Evolutionary conservation across 164 flowering plant species (phyloP), one percentile per base, ranked within the genome.

Genomic region (Magnolia officinalis): DNA sequence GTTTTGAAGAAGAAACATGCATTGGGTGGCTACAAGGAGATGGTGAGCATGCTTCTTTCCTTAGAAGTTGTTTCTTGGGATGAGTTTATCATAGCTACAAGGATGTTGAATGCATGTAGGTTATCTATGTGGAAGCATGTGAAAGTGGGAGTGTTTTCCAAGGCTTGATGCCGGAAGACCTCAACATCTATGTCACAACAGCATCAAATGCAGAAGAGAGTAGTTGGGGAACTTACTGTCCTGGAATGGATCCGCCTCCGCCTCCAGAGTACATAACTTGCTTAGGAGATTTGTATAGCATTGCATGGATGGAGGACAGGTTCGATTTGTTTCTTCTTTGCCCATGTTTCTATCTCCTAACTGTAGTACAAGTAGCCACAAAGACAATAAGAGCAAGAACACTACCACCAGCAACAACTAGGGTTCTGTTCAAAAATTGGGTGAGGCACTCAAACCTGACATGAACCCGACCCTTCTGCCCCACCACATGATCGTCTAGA

Each of bases 221-320:
- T 74, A 92, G 97, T 66, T 92, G 82, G 81, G 98, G 85, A 37
- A 78, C 85, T 49, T 94, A 92, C 68, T 91, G 93, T 75, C 93
- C 92, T 7, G 89, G 85, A 20, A 86, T 81, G 67, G 67, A 75
- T 31, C 89, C 87, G 4, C 19, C 81, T 72, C 83, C 86, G 8
- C 88, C 89, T 20, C 71, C 83, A 7, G 89, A 87, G 72, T 89
- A 80, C 70, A 80, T 76, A 1, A 89, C 88, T 31, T 90, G 92
- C 80, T 83, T 93, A 75, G 98, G 93, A 50, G 96, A 93, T 77
- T 74, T 85, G 76, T 92, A 88, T 68, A 90, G 96, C 70, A 80
- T 90, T 77, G 85, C 96, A 2, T 93, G 96, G 96, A 81, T 93
- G 87, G 96, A 93, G 74, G 95, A 92, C 82, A 85, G 96, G 96